Percentiles rank a stretch among this genome's conserved stretches.
Conservation (phyloP, 768 basidiomycete species). For the Termitomyces sp. region DNA sequence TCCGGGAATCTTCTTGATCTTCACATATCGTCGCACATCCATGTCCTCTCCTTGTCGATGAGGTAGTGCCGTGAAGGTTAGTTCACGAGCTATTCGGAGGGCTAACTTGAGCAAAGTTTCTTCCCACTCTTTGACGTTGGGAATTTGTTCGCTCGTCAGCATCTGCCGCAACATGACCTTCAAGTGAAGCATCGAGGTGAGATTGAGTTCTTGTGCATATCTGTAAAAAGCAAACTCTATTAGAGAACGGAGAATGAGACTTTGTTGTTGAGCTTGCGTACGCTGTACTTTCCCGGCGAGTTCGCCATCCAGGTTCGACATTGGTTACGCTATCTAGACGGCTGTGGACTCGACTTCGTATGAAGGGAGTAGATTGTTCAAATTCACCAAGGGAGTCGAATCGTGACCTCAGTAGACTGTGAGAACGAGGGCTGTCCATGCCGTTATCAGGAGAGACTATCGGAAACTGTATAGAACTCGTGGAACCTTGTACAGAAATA, state of each 20-base stretch:
- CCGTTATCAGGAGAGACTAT: conserved; percentile 71
- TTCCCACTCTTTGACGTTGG: conserved; percentile 87
- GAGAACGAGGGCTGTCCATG: conserved; percentile 52
- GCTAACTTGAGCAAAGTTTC: conserved; percentile 77
- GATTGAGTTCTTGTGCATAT: conserved; percentile 79
- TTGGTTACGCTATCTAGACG: conserved; percentile 55
- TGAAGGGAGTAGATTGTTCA: conserved; percentile 72
- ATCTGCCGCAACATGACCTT: conserved; percentile 90
- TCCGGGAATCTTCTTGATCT: conserved; percentile 98
- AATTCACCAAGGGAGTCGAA: conserved; percentile 73
- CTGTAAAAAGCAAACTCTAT: conserved; percentile 39
- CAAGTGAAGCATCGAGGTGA: conserved; percentile 85
- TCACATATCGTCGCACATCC: conserved; percentile 93
- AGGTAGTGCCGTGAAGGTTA: conserved; percentile 68
- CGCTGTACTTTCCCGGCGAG: conserved; percentile 87
- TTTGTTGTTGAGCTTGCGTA: conserved; percentile 37
- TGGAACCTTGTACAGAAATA: conserved; percentile 46
- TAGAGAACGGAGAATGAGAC: neutral
- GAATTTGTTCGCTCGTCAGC: conserved; percentile 77
- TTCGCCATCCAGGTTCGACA: conserved; percentile 79
- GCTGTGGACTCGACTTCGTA: conserved; percentile 82
- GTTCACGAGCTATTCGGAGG: conserved; percentile 79
- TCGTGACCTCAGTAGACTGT: conserved; percentile 51
- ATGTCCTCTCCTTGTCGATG: conserved; percentile 88
- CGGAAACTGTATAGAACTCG: conserved; percentile 80